A percentile compares a stretch with the other conserved stretches of the same genome.
Evolutionary conservation across 1,284 basidiomycete species (phyloP).

Genomic region (Microbotryomycetes sp.): DNA sequence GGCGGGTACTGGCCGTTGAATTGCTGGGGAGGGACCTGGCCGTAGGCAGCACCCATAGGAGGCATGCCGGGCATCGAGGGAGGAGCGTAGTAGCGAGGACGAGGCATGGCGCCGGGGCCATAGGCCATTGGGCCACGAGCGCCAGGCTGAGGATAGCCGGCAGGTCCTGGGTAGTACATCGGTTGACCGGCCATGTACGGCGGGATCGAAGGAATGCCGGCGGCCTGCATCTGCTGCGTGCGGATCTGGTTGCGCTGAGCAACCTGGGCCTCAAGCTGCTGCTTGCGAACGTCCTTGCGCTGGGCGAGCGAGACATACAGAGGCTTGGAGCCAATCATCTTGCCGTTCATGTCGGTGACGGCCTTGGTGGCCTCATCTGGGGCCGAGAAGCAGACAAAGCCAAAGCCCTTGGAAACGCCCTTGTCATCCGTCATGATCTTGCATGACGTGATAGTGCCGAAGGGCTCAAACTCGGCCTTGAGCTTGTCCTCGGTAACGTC

Average conservation of each 20-base stretch:
- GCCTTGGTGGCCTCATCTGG: slow-evolving; percentile 99
- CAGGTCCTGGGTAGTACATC: slow-evolving; percentile 80
- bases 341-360: slow-evolving; percentile 99
- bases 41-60: slow-evolving; percentile 48
- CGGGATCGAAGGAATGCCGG: slow-evolving; percentile 34
- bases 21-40: slow-evolving; percentile 37
- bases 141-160: slow-evolving; percentile 58
- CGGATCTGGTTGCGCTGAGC: slow-evolving; percentile 92
- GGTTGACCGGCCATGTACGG: slow-evolving; percentile 53
- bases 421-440: slow-evolving; percentile 99
- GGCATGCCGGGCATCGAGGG: slow-evolving; percentile 69
- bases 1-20: slow-evolving; percentile 32
- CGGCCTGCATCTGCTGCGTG: slow-evolving; percentile 62
- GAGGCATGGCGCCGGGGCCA: slow-evolving; percentile 45
- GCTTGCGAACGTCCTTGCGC: slow-evolving; percentile 94
- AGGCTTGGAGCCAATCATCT: slow-evolving; percentile 98
- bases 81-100: slow-evolving; percentile 70
- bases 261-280: slow-evolving; percentile 98
- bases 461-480: slow-evolving; percentile 90
- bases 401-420: slow-evolving; percentile 86
- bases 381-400: slow-evolving; percentile 98
- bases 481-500: slow-evolving; percentile 81
- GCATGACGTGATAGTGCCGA: slow-evolving; percentile 94
- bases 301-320: slow-evolving; percentile 98
- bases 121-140: slow-evolving; percentile 33